Base-by-base conservation (phyloP, 2,329 filamentous ascomycete genomes). In the Allantophomopsis lycopodina region DNA sequence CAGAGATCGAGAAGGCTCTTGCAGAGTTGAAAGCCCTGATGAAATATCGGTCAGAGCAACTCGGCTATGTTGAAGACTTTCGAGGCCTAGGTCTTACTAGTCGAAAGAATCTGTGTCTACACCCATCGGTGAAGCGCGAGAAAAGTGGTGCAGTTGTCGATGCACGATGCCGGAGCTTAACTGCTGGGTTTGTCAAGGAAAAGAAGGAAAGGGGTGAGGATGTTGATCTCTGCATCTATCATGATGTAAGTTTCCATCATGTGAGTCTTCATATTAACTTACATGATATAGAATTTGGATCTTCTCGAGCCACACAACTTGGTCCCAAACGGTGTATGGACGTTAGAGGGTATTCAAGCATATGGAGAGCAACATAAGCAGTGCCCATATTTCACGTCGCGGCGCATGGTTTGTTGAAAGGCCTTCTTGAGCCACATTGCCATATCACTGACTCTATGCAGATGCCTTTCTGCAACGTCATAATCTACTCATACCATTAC, bases 401-500 rank as follows among this genome's bases (percentile, higher is more conserved):
- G 91, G 42, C 78, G 91, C 47, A 98, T 98, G 91, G 83, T 85
- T 60, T 53, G 67, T 51, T 15, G 34, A 23, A 10, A 28, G 3
- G 23, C 23, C 7, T 28, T 28, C 14, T 15, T 35, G 32, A 5
- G 15, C 14, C 33, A 30, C 15, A n/a, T 34, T 34, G 8, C 33
- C 17, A 15, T 20, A 28, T 28, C 23, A 28, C 44, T 54, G 37
- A 50, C 40, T 32, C 20, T 23, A 7, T 23, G 12, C 47, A 87
- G 82, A 96, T 98, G 89, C 82, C 91, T 53, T 96, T 88, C 56
- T 98, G 91, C 71, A 96, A 98, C 57, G 87, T 98, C 55, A 95
- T 98, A 54, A 98, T 98, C 49, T 98, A 98, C 64, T 98, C 91
- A 1, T 98, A 98, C 56, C 91, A 98, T 60, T 98, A 98, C 55